phyloP scores from a whole-genome alignment of 306 rosid genomes.

The Benincasa hispida region DNA sequence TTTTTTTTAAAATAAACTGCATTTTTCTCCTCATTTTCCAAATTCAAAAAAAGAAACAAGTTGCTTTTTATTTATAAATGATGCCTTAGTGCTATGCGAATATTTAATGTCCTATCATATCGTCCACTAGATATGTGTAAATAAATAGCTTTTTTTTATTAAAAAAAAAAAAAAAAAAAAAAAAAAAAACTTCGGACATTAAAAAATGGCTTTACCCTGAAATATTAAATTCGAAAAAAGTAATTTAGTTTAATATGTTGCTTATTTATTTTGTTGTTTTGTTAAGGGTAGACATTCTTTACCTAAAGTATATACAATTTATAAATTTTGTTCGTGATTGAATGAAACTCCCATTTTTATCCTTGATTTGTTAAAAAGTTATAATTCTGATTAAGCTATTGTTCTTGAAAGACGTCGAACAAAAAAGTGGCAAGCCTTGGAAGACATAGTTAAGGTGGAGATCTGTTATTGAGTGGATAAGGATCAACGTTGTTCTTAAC shows the following conservation, averaged over 20 bases:
- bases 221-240: neutral
- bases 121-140: neutral
- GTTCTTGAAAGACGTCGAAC: too few species aligned
- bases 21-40: neutral
- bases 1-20: neutral
- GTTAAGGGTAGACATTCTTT: neutral
- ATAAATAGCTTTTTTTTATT: neutral
- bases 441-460: too few species aligned
- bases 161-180: too few species aligned
- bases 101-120: neutral
- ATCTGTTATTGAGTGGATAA: too few species aligned
- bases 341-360: neutral
- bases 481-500: too few species aligned
- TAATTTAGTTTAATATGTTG: neutral
- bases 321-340: neutral
- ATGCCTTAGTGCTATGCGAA: neutral
- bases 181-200: neutral
- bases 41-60: neutral
- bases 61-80: neutral
- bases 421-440: too few species aligned
- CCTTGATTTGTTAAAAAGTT: neutral
- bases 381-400: too few species aligned
- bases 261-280: neutral
- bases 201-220: neutral
- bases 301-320: neutral